A percentile compares a stretch with the other conserved stretches of the same genome.
These are phyloP conservation scores for Pseudopithomyces maydicus DNA, from an alignment of 2,329 filamentous ascomycete genomes.

Conservation along the genomic window DNA sequence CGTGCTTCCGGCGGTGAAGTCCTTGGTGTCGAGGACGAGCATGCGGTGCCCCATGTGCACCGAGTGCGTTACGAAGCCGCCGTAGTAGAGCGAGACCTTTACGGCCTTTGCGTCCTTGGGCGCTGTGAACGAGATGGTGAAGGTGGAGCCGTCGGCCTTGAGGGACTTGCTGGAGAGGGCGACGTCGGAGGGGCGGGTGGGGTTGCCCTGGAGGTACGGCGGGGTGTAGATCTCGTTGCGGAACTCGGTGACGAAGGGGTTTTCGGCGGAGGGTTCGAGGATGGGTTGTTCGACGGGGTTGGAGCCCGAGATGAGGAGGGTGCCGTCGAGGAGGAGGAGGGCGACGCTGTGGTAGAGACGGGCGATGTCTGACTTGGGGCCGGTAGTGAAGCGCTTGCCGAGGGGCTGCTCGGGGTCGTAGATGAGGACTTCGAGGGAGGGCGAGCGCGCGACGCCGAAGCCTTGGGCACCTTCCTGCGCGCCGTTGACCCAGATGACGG, in stretches of 20 bases:
- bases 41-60: constrained; percentile 67
- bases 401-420: constrained; percentile 61
- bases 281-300: constrained; percentile 66
- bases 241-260: constrained; percentile 64
- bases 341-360: constrained; percentile 66
- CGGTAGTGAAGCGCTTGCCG: constrained; percentile 57
- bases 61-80: constrained; percentile 65
- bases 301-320: constrained; percentile 63
- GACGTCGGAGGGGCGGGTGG: constrained; percentile 57
- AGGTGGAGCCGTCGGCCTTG: constrained; percentile 49
- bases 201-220: constrained; percentile 61
- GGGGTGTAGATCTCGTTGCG: constrained; percentile 66
- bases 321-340: constrained; percentile 64
- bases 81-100: constrained; percentile 61
- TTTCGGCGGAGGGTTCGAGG: constrained; percentile 49
- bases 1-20: constrained; percentile 50
- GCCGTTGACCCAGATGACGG: constrained; percentile 67
- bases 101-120: constrained; percentile 50
- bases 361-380: constrained; percentile 50
- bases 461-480: constrained; percentile 63
- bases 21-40: constrained; percentile 57
- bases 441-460: constrained; percentile 61
- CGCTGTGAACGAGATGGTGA: constrained; percentile 55
- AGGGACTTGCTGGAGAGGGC: constrained; percentile 52
- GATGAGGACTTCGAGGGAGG: constrained; percentile 61